Evolutionary conservation across 2,329 filamentous ascomycete genomes (phyloP).

Genomic region (Colletotrichum higginsianum): DNA sequence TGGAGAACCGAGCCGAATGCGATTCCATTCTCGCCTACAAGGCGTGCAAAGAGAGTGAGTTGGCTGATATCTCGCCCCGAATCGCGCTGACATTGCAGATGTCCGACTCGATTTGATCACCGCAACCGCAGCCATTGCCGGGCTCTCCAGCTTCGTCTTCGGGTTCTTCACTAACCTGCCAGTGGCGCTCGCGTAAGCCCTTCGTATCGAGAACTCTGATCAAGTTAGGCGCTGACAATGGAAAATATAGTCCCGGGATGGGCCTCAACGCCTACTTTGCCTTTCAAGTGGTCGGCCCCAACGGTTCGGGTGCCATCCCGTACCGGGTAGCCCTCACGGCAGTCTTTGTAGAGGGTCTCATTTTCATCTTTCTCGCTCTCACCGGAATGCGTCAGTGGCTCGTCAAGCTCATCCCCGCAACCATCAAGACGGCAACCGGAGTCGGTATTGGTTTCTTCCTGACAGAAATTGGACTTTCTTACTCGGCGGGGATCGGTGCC

Average conservation of each 20-base stretch:
- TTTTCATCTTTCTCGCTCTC: constrained; percentile 75
- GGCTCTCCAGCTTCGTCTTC: constrained; percentile 82
- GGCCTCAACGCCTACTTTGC: constrained; percentile 78
- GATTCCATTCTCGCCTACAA: constrained; percentile 61
- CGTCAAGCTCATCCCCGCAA: constrained; percentile 74
- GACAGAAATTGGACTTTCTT: constrained; percentile 78
- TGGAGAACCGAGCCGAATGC: constrained; percentile 61
- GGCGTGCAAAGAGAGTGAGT: constrained; percentile 63
- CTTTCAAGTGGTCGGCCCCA: constrained; percentile 76
- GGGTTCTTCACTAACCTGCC: constrained; percentile 87
- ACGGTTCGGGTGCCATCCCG: constrained; percentile 69
- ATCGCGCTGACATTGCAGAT: constrained; percentile 52
- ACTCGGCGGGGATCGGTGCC: constrained; percentile 85
- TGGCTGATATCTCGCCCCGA: neutral
- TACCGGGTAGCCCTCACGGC: constrained; percentile 75
- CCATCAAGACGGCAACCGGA: constrained; percentile 76
- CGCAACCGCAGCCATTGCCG: constrained; percentile 84
- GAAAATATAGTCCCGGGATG: constrained; percentile 71
- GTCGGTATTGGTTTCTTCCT: constrained; percentile 77
- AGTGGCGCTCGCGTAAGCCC: constrained; percentile 78
- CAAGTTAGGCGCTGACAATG: constrained; percentile 26
- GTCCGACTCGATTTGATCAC: constrained; percentile 86
- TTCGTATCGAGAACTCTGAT: neutral
- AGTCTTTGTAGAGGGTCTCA: constrained; percentile 75
- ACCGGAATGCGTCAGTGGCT: constrained; percentile 83